These are phyloP conservation scores for Calonectria leucothoes DNA, from an alignment of 2,329 filamentous ascomycete species.

Conservation along the genomic window DNA sequence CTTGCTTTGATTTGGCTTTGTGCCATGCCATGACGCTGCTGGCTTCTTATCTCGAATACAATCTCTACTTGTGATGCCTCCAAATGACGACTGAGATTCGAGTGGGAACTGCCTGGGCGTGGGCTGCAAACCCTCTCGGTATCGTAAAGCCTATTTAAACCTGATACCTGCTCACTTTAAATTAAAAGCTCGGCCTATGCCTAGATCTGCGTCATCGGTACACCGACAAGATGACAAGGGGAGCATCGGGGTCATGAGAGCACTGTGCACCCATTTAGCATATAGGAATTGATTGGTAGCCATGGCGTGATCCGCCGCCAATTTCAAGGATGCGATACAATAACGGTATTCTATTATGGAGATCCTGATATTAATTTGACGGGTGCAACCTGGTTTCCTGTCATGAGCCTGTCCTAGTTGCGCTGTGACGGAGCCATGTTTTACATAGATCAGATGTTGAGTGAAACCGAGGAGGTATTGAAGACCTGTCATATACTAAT, in stretches of 20 bases:
- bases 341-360: background rate
- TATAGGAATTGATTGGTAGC: background rate
- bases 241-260: background rate
- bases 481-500: background rate
- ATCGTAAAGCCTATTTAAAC: background rate
- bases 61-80: background rate
- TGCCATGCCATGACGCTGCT: background rate
- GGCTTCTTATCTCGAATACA: background rate
- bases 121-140: background rate
- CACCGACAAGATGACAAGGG: background rate
- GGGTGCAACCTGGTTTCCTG: background rate
- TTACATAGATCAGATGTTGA: background rate
- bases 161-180: background rate
- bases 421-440: background rate
- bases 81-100: background rate
- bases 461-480: background rate
- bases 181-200: background rate
- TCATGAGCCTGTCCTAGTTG: background rate
- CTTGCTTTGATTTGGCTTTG: background rate
- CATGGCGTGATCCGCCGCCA: background rate
- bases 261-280: background rate
- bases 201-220: background rate
- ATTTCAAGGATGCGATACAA: background rate
- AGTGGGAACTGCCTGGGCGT: background rate
- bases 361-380: background rate